These are phyloP conservation scores for Diutina pseudorugosa DNA, from an alignment of 1,139 yeast species.

Conservation along the genomic window DNA sequence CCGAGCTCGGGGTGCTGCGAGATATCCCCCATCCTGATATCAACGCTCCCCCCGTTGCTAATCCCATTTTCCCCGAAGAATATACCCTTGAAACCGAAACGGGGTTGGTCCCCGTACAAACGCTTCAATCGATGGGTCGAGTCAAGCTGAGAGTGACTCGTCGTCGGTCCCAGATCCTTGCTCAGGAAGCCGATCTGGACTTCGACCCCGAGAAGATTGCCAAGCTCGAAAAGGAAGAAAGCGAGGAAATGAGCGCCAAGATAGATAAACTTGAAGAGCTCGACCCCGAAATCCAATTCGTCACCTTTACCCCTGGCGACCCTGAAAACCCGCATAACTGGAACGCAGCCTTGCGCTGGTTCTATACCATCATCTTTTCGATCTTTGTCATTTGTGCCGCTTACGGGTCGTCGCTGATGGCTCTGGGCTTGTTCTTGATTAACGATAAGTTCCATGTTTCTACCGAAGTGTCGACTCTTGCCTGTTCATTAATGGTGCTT, in stretches of 20 bases:
- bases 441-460: conserved; percentile 55
- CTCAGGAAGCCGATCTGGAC: conserved; percentile 7
- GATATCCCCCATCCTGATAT: conserved; percentile 42
- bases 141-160: conserved; percentile 17
- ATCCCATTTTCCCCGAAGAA: conserved; percentile 83
- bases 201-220: not conserved
- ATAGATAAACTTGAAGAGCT: conserved; percentile 13
- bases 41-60: conserved; percentile 48
- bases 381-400: conserved; percentile 74
- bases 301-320: conserved; percentile 63
- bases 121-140: conserved; percentile 61
- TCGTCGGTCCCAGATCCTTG: not conserved
- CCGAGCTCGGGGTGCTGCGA: conserved; percentile 45
- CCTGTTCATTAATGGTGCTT: conserved; percentile 78
- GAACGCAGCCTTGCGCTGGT: conserved; percentile 48
- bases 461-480: conserved; percentile 62
- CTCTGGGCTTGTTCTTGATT: conserved; percentile 69
- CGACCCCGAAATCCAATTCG: conserved; percentile 67
- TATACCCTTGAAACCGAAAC: conserved; percentile 78
- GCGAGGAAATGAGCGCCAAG: not conserved
- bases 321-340: conserved; percentile 87
- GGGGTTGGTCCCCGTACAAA: conserved; percentile 71
- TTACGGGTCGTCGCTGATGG: conserved; percentile 78
- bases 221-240: not conserved
- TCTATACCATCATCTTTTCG: conserved; percentile 55